These are phyloP conservation scores for Lithocarpus polystachyus DNA, from an alignment of 306 rosid species.

Conservation along the genomic window DNA sequence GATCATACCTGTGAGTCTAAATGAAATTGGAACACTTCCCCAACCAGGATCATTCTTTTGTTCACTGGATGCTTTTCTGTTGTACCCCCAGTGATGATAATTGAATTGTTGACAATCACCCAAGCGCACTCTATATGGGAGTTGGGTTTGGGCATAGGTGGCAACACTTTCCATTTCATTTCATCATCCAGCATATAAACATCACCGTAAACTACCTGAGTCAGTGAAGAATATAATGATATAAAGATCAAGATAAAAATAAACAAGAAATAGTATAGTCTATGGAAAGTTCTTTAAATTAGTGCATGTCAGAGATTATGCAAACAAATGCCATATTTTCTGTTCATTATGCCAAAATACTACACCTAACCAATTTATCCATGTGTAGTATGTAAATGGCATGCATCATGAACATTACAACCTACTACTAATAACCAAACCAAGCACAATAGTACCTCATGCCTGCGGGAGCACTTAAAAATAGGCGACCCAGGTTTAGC, in stretches of 20 bases:
- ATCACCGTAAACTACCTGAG: conserved; percentile 80
- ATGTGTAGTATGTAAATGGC: neutral
- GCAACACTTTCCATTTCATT: conserved; percentile 78
- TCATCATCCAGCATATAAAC: conserved; percentile 77
- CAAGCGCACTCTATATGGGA: conserved; percentile 86
- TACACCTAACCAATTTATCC: neutral
- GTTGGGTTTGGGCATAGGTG: conserved; percentile 79
- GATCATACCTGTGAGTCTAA: conserved; percentile 53
- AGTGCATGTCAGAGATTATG: neutral
- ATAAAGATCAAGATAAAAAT: neutral
- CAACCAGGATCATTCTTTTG: conserved; percentile 81
- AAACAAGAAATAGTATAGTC: neutral
- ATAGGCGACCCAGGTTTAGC: conserved; percentile 91
- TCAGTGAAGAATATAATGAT: conserved; percentile 10
- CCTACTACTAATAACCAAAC: neutral
- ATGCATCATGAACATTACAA: conserved; percentile 2
- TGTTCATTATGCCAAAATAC: conserved; percentile 2
- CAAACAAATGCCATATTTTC: neutral
- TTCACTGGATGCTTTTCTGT: conserved; percentile 83
- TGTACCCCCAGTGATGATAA: conserved; percentile 78
- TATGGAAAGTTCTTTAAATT: neutral
- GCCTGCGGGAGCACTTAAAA: conserved; percentile 92
- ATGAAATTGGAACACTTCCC: conserved; percentile 80
- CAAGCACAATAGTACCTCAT: conserved; percentile 48
- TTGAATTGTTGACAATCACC: conserved; percentile 71